phyloP scores from a whole-genome alignment of 331 rosid genomes.

The Erythrophleum ivorense region DNA sequence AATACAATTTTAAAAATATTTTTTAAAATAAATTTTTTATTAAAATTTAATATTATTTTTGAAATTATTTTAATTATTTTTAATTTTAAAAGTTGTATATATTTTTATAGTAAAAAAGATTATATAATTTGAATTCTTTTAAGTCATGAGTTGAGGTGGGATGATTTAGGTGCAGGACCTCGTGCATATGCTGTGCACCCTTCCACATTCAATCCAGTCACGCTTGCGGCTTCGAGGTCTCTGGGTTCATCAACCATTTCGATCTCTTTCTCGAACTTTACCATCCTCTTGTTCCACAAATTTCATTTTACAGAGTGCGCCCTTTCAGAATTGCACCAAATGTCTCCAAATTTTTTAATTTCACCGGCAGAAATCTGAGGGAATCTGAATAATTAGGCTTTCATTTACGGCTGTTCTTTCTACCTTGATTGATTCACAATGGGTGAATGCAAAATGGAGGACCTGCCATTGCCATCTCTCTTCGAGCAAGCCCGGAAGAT shows the following conservation, averaged over 20 bases:
- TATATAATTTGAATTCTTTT: too few relatives aligned
- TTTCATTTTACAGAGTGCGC: neutral
- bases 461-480: slow-evolving; percentile 69
- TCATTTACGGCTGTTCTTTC: neutral
- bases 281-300: neutral
- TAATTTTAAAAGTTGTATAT: too few relatives aligned
- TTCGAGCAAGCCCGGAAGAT: slow-evolving; percentile 83
- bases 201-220: neutral
- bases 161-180: neutral
- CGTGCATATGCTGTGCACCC: neutral
- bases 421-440: neutral
- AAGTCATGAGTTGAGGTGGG: neutral
- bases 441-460: slow-evolving; percentile 60
- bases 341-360: neutral
- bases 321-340: neutral
- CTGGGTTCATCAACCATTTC: neutral
- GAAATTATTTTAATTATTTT: too few relatives aligned
- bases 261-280: neutral
- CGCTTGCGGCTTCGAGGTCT: neutral
- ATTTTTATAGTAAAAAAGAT: too few relatives aligned
- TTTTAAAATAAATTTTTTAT: too few relatives aligned
- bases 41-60: too few relatives aligned
- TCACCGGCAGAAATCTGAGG: neutral
- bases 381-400: neutral
- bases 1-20: too few relatives aligned